Evolutionary conservation across 2,329 filamentous ascomycete species (phyloP), one percentile per base, ranked within the genome.

Genomic region (Gyromitra esculenta): DNA sequence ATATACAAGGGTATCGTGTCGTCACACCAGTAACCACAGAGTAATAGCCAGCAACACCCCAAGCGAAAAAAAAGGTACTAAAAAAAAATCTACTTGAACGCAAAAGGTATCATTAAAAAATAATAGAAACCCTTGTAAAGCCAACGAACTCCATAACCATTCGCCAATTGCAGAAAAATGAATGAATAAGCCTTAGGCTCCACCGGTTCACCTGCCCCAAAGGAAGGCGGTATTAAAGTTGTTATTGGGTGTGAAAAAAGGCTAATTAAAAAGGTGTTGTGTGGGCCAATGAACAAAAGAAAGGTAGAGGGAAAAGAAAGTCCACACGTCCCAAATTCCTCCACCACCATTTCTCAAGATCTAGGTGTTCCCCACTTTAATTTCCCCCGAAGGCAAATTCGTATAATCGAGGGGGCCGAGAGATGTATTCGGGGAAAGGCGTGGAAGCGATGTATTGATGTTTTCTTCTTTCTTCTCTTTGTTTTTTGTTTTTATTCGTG

Each of bases 1-100:
- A 74, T 75, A 71, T 75, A 70, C 59, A 75, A 70, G 65, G 72
- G 65, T 64, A 70, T 70, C 65, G 50, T 71, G 35, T 15, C 45
- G 21, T 64, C 57, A 71, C 67, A 39, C 54, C 66, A 60, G 66
- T 63, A 69, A 37, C 56, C 63, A 31, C 39, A 37, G 60, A 50
- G 45, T 39, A 63, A 62, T 52, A 62, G 54, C 56, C 56, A 60
- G 31, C 18, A 62, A 1, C 65, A 31, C 54, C 66, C 37, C 52
- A 50, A 57, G 39, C 41, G 59, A 35, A 56, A 56, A 57, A 57
- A 57, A 43, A 18, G 62, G 25, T 31, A 71, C 54, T 45, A 57
- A 73, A 73, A 60, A 60, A 25, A 73, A 50, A 60, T 66, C 41
- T 73, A 73, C 68, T 71, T 21, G 25, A 43, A 50, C 31, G 43